Base-by-base conservation (phyloP, 1,139 yeast species). In the Nakaseomyces glabratus region DNA sequence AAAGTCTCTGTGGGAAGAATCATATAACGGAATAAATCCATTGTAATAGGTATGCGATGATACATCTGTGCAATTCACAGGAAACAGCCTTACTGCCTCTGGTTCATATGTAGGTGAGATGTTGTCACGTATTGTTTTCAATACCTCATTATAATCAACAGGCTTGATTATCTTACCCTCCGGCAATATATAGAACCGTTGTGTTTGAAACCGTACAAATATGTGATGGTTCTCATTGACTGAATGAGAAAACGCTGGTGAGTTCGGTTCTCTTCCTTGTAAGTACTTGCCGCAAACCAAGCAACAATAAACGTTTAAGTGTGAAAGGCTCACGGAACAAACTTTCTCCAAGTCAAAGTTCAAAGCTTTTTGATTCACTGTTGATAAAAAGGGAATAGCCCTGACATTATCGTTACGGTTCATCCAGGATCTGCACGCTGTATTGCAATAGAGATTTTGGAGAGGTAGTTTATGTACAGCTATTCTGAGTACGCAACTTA, bases 261-360 rank as follows among this genome's bases (percentile, higher is more conserved):
- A 72, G 10, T 69, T 55, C 37, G 57, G 59, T 1, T 76, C 70
- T 17, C 86, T 63, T 0, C 94, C 94, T 47, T 76, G 81, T 37
- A 73, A 69, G 58, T 73, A 82, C 48, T 71, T 76, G 26, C 93
- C 93, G 57, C 94, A 82, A 0, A 68, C 69, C 22, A 82, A 58
- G 49, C 94, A 82, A 25, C 84, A 76, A 50, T 81, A 79, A 1
- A 82, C 70, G 47, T 80, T 78, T 21, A 68, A 60, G 28, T 66
- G 68, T 0, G 82, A 65, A 12, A 82, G 60, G 0, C 85, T 69
- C 0, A 78, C 71, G 38, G 73, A 67, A 54, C 94, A 82, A 1
- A 73, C 56, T 48, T 73, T 74, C 30, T 77, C 85, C 36, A 70
- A 68, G 52, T 82, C 93, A 52, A 82, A 82, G 50, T 82, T 85